Evolutionary conservation across 2,329 filamentous ascomycete genomes (phyloP).

Genomic region (Mycosphaerella sp.): DNA sequence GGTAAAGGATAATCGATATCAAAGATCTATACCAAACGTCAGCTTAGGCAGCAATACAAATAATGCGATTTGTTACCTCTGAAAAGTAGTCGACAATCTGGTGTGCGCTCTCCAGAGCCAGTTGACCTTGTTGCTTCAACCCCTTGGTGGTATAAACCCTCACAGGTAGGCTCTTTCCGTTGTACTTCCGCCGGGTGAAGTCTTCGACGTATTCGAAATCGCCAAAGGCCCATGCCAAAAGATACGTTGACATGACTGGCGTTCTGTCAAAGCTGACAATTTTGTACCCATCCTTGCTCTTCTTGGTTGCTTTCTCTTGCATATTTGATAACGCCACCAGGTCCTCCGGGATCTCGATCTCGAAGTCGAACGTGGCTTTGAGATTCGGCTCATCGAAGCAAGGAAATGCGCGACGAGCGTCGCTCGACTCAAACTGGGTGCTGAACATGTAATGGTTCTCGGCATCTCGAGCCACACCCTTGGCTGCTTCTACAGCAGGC

Average conservation of each 20-base stretch:
- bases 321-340: constrained; percentile 92
- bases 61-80: constrained; percentile 44
- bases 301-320: constrained; percentile 68
- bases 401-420: constrained; percentile 89
- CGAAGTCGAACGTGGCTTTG: constrained; percentile 91
- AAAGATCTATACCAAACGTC: constrained; percentile 53
- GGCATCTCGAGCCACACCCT: constrained; percentile 68
- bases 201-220: constrained; percentile 97
- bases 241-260: constrained; percentile 82
- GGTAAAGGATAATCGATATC: constrained; percentile 88
- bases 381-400: constrained; percentile 98
- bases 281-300: constrained; percentile 59
- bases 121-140: constrained; percentile 85
- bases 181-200: constrained; percentile 81
- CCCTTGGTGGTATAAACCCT: constrained; percentile 93
- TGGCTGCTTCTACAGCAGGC: constrained; percentile 62
- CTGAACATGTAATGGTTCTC: constrained; percentile 65
- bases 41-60: background rate
- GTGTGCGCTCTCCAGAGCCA: constrained; percentile 83
- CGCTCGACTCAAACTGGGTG: constrained; percentile 96
- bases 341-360: constrained; percentile 83
- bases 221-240: constrained; percentile 88
- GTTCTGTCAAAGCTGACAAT: constrained; percentile 73
- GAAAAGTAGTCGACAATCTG: constrained; percentile 96
- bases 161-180: constrained; percentile 84